phyloP scores from a whole-genome alignment of 139 green algal genomes.

The Volvox africanus region DNA sequence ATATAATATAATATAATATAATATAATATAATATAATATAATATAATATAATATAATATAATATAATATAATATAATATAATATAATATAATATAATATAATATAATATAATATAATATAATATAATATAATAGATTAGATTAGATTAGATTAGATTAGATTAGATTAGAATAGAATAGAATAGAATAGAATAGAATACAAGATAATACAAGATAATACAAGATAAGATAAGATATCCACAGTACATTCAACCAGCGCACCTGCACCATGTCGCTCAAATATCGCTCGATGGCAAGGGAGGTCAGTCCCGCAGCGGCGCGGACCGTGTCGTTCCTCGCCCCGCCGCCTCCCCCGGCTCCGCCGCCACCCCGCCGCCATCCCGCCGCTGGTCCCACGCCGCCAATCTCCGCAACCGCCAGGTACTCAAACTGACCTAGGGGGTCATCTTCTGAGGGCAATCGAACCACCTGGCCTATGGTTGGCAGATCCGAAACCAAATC shows the following conservation, averaged over 20 bases:
- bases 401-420: conserved; percentile 59
- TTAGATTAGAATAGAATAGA: no score
- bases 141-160: no score
- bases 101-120: no score
- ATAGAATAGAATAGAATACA: no score
- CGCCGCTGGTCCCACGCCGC: conserved; percentile 27
- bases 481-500: background rate
- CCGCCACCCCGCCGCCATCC: background rate
- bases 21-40: no score
- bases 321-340: conserved; percentile 62
- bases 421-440: conserved; percentile 25
- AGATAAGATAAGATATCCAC: background rate
- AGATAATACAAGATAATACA: no score
- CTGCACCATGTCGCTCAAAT: conserved; percentile 47
- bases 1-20: no score
- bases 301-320: conserved; percentile 62
- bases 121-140: no score
- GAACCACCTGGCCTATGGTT: conserved; percentile 36
- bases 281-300: conserved; percentile 33
- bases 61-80: no score
- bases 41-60: no score
- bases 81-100: no score
- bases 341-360: conserved; percentile 27
- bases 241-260: background rate
- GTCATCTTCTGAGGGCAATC: conserved; percentile 23